phyloP scores from a whole-genome alignment of 2,329 filamentous ascomycete genomes.

The Mollisia scopiformis region DNA sequence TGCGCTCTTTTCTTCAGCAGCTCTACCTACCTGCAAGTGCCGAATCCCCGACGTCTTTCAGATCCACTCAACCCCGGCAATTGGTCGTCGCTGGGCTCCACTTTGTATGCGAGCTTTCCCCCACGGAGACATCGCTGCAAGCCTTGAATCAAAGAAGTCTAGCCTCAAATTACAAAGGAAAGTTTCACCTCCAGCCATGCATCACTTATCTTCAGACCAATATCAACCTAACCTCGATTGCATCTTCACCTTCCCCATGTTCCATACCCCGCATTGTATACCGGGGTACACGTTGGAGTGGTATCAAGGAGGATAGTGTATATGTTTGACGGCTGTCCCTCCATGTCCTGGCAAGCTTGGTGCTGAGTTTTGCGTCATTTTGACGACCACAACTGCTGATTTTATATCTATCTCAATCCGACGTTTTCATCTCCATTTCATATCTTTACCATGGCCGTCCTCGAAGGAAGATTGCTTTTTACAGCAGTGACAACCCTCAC shows the following conservation, averaged over 20 bases:
- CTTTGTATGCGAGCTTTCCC: neutral
- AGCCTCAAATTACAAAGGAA: neutral
- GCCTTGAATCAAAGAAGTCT: neutral
- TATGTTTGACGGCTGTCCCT: neutral
- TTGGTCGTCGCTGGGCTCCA: neutral
- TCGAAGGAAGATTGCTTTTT: conserved; percentile 38
- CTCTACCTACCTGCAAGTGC: neutral
- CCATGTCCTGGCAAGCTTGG: neutral
- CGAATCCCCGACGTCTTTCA: neutral
- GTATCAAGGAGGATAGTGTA: neutral
- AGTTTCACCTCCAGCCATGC: too few species aligned
- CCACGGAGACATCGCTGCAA: neutral
- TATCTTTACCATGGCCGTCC: conserved; percentile 11
- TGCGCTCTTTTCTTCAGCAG: too few species aligned
- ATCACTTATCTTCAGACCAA: too few species aligned
- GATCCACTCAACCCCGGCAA: neutral
- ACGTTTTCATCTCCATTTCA: neutral
- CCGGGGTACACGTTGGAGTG: neutral
- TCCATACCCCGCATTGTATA: neutral
- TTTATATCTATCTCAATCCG: neutral
- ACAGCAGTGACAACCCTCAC: conserved; percentile 47
- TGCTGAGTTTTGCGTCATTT: neutral
- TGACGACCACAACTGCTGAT: neutral
- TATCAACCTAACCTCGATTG: neutral
- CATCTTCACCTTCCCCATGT: neutral